Evolutionary conservation across 2,329 filamentous ascomycete species (phyloP).

Genomic region (Diaporthe velutina): DNA sequence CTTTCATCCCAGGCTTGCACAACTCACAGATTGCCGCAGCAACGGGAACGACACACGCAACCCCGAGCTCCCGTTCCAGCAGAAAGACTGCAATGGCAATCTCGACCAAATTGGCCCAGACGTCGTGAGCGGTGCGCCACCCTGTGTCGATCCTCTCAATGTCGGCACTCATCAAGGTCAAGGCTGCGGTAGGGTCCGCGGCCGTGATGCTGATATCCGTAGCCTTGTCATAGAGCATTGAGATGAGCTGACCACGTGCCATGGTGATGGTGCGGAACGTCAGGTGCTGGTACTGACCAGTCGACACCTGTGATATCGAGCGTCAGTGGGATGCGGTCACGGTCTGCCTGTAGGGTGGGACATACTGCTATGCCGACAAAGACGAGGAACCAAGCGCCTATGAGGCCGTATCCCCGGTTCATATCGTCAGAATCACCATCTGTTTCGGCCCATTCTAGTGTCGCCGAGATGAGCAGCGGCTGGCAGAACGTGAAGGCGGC

Average conservation of each 20-base stretch:
- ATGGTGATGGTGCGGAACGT: slow-evolving; percentile 53
- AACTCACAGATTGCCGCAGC: slow-evolving; percentile 10
- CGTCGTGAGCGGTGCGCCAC: slow-evolving; percentile 62
- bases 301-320: slow-evolving; percentile 42
- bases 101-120: slow-evolving; percentile 71
- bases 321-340: neutral
- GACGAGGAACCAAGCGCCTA: slow-evolving; percentile 55
- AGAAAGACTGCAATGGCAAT: slow-evolving; percentile 69
- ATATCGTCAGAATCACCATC: slow-evolving; percentile 41
- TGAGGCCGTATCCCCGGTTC: slow-evolving; percentile 52
- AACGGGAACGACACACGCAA: neutral
- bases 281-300: slow-evolving; percentile 50
- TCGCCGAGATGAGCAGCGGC: slow-evolving; percentile 56
- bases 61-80: slow-evolving; percentile 45
- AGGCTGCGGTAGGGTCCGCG: slow-evolving; percentile 53
- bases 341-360: neutral
- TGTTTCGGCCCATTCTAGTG: slow-evolving; percentile 49
- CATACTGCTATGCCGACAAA: slow-evolving; percentile 58
- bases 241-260: slow-evolving; percentile 52
- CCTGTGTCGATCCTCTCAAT: slow-evolving; percentile 57
- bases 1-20: neutral
- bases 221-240: slow-evolving; percentile 64
- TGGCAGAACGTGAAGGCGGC: slow-evolving; percentile 59
- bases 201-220: slow-evolving; percentile 48
- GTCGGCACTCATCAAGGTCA: slow-evolving; percentile 64